A percentile compares a stretch with the other conserved stretches of the same genome.
Conservation (phyloP, 139 green algal genomes). For the Gonium pectorale region DNA sequence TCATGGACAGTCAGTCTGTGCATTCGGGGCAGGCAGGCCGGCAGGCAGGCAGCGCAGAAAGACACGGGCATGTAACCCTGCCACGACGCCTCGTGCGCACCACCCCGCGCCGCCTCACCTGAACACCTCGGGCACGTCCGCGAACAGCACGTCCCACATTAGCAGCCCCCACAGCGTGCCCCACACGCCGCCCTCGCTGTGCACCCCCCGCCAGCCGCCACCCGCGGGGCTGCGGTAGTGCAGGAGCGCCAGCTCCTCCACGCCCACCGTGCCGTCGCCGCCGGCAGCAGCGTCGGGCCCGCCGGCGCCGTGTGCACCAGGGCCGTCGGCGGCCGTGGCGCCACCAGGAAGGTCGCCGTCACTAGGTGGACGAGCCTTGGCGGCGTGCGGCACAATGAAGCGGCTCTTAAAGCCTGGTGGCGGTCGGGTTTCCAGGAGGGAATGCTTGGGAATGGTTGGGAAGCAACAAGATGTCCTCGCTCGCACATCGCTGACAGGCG, state of each 20-base stretch:
- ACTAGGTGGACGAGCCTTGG: too few species aligned
- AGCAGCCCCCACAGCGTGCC: constrained; percentile 85
- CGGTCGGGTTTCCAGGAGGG: too few species aligned
- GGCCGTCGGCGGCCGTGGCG: background rate
- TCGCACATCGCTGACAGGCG: too few species aligned
- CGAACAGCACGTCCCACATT: constrained; percentile 65
- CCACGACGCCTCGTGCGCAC: too few species aligned
- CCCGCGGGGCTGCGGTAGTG: constrained; percentile 79
- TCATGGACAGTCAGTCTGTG: too few species aligned
- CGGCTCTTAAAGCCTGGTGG: constrained; percentile 21
- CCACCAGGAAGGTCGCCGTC: too few species aligned
- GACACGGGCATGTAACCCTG: too few species aligned
- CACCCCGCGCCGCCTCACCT: too few species aligned
- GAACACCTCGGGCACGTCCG: constrained; percentile 79
- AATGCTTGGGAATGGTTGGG: too few species aligned
- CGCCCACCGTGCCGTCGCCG: constrained; percentile 38
- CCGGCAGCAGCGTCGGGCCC: background rate
- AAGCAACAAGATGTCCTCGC: too few species aligned
- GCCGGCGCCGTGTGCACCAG: background rate
- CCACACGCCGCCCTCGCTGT: constrained; percentile 88
- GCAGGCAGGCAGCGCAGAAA: too few species aligned
- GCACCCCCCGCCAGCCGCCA: constrained; percentile 80
- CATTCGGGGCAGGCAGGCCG: too few species aligned
- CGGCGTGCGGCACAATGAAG: constrained; percentile 15
- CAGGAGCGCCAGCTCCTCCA: constrained; percentile 86